Evolutionary conservation across 345 rosid genomes (phyloP).

Genomic region (Triadica sebifera): DNA sequence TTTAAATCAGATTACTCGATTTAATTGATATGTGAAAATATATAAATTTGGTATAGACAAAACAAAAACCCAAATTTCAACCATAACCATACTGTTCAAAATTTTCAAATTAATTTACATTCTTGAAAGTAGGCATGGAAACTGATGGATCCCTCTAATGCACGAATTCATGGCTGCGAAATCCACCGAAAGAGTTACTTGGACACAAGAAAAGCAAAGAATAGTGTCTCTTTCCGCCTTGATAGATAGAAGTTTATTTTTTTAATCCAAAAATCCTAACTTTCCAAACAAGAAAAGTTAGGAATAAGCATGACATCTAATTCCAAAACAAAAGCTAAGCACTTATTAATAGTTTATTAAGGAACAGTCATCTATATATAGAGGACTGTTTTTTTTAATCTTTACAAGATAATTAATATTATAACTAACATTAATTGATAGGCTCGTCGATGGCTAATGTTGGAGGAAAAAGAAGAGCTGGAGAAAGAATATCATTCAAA

Average conservation of each 20-base stretch:
- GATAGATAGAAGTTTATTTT: background rate
- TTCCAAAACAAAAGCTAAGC: background rate
- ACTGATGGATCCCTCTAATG: background rate
- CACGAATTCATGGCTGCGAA: background rate
- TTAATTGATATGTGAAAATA: no score
- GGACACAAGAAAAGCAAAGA: constrained; percentile 33
- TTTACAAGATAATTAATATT: no score
- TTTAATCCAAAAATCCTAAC: background rate
- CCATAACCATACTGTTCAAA: no score
- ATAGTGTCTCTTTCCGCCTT: background rate
- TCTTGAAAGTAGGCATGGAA: background rate
- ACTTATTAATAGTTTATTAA: background rate
- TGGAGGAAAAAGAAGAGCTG: constrained; percentile 8
- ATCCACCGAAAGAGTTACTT: background rate
- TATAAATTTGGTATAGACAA: no score
- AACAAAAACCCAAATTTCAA: no score
- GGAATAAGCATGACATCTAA: constrained; percentile 10
- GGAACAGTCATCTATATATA: background rate
- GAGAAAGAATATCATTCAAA: background rate
- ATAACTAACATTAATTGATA: no score
- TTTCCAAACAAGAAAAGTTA: constrained; percentile 15
- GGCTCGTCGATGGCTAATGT: constrained; percentile 19
- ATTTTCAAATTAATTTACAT: no score
- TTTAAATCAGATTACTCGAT: no score
- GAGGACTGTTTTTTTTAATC: background rate